Evolutionary conservation across 1,139 yeast species (phyloP), one percentile per base, ranked within the genome.

Genomic region (Yamadazyma friedrichii): DNA sequence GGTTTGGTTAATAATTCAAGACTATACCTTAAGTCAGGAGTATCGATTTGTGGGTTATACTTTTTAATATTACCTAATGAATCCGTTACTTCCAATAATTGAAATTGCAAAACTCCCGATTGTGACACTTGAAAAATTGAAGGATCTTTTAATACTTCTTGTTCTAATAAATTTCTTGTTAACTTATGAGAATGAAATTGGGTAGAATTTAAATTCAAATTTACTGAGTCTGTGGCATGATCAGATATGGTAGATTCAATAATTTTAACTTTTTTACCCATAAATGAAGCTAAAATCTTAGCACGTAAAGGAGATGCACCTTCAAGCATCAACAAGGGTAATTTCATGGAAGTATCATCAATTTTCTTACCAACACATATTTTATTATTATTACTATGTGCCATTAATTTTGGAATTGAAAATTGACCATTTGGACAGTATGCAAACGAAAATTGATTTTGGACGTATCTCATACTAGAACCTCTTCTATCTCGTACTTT

Each of bases 261-360:
- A 1, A 52, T 44, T 20, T 53, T 53, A 27, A 54, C 45, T 2
- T 41, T 42, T 28, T 75, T 70, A 13, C 76, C 86, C 50, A 78
- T 73, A 12, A 84, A 61, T 26, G 74, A 70, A 35, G 84, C 75
- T 17, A 75, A 74, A 49, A 88, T 82, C 43, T 76, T 73, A 20
- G 88, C 70, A 27, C 74, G 74, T 38, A 88, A 62, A 0, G 97
- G 97, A 1, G 91, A 82, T 2, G 86, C 85, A 42, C 96, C 96
- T 31, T 67, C 66, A 1, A 82, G 75, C 4, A 77, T 70, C 25
- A 89, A 70, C 36, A 65, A 53, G 0, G 78, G 78, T 15, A 51
- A 39, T 36, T 45, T 49, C 35, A 68, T 64, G 30, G 74, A 58
- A 45, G 62, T 46, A 38, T 79, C 86, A 17, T 82, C 55, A 5